These are phyloP conservation scores for Saccharata proteae DNA, from an alignment of 2,329 filamentous ascomycete genomes.

Conservation along the genomic window DNA sequence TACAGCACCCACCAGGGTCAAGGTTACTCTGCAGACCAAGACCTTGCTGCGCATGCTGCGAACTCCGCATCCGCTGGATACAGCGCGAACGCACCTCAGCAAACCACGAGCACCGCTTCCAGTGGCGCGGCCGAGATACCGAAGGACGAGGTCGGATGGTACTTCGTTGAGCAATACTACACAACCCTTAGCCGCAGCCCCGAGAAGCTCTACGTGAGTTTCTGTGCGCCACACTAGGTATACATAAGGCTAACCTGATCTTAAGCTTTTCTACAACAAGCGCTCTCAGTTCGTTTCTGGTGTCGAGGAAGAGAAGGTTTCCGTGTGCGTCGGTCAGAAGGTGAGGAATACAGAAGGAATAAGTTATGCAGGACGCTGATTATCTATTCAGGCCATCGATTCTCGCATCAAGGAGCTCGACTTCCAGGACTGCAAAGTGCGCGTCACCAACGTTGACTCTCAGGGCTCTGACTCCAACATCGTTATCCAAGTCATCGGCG, in stretches of 20 bases:
- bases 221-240: slow-evolving; percentile 1
- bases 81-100: slow-evolving; percentile 18
- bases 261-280: slow-evolving; percentile 83
- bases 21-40: slow-evolving; percentile 27
- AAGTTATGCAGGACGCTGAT: slow-evolving; percentile 11
- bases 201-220: slow-evolving; percentile 67
- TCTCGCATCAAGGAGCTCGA: slow-evolving; percentile 87
- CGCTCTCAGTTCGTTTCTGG: slow-evolving; percentile 91
- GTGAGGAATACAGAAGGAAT: slow-evolving; percentile 39
- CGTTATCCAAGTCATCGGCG: slow-evolving; percentile 94
- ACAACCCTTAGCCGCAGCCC: slow-evolving; percentile 90
- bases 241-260: slow-evolving; percentile 13
- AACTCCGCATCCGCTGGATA: slow-evolving; percentile 16
- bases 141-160: slow-evolving; percentile 98
- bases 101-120: slow-evolving; percentile 11
- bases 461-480: slow-evolving; percentile 89
- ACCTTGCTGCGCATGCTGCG: slow-evolving; percentile 23
- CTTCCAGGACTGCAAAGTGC: slow-evolving; percentile 96
- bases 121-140: slow-evolving; percentile 32
- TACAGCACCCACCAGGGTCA: slow-evolving; percentile 29
- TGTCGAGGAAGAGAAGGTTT: slow-evolving; percentile 75
- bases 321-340: slow-evolving; percentile 76
- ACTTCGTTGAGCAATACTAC: slow-evolving; percentile 99
- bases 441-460: slow-evolving; percentile 94
- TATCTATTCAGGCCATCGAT: slow-evolving; percentile 59